Evolutionary conservation across 192 early-diverging fungal species (phyloP).

Genomic region (Allomyces arbusculus): DNA sequence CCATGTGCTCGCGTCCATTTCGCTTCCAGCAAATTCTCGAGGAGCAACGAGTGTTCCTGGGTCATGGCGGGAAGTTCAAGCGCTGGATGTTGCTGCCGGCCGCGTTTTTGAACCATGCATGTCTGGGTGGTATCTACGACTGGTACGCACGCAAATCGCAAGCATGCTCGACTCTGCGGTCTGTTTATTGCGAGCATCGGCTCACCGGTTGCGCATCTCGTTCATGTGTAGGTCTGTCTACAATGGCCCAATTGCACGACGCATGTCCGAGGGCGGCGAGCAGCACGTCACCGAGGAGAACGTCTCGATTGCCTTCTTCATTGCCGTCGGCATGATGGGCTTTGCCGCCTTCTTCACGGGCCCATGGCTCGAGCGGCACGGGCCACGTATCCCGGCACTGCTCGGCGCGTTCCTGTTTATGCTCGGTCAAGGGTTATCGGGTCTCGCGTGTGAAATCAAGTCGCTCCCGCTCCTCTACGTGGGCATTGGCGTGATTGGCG

Average conservation of each 20-base stretch:
- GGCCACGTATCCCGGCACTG: slow-evolving; percentile 41
- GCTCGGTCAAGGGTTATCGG: slow-evolving; percentile 41
- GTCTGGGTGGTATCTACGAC: slow-evolving; percentile 52
- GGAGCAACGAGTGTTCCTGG: too few relatives aligned
- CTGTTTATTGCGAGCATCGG: too few relatives aligned
- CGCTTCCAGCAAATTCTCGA: too few relatives aligned
- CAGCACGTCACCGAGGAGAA: slow-evolving; percentile 18
- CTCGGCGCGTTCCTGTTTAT: slow-evolving; percentile 45
- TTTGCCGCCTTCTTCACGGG: slow-evolving; percentile 46
- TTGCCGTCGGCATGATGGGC: slow-evolving; percentile 58
- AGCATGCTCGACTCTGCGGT: too few relatives aligned
- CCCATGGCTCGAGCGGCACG: slow-evolving; percentile 58
- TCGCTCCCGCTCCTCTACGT: slow-evolving; percentile 40
- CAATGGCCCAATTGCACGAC: slow-evolving; percentile 44
- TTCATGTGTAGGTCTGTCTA: slow-evolving; percentile 18
- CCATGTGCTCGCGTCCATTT: too few relatives aligned
- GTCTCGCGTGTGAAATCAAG: slow-evolving; percentile 33
- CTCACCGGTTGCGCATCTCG: background rate
- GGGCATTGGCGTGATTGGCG: slow-evolving; percentile 52
- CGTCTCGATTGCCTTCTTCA: slow-evolving; percentile 47
- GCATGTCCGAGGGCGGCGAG: slow-evolving; percentile 18
- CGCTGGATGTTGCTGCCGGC: slow-evolving; percentile 48
- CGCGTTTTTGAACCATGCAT: slow-evolving; percentile 50
- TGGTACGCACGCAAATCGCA: slow-evolving; percentile 16
- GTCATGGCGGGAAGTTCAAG: slow-evolving; percentile 23